phyloP scores from a whole-genome alignment of 148 eudicot genomes.

The Agrostemma githago region DNA sequence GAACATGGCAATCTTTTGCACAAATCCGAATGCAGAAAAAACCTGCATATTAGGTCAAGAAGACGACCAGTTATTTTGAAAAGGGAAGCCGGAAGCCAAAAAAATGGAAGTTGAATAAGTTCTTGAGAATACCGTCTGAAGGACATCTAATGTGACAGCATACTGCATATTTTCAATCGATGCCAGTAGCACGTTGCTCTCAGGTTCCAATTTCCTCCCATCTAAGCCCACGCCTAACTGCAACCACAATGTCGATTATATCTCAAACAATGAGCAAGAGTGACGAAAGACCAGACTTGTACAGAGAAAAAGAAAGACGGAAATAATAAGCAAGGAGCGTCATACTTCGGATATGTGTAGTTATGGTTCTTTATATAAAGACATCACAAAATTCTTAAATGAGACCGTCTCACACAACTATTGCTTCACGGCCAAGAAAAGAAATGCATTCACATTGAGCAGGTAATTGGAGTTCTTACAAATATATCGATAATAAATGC shows the following conservation, averaged over 20 bases:
- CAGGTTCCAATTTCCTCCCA: constrained; percentile 81
- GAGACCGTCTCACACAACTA: too few species aligned
- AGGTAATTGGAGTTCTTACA: not conserved
- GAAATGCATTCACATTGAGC: not conserved
- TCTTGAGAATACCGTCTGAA: constrained; percentile 60
- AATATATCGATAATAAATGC: not conserved
- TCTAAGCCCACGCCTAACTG: constrained; percentile 69
- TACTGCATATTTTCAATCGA: constrained; percentile 96
- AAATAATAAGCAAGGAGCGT: too few species aligned
- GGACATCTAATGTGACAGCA: constrained; percentile 82
- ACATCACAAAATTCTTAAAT: too few species aligned
- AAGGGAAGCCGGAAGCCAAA: not conserved
- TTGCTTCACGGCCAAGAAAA: not conserved
- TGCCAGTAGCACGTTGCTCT: constrained; percentile 95
- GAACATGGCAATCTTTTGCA: constrained; percentile 97
- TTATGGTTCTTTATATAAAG: too few species aligned
- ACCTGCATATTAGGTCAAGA: constrained; percentile 41
- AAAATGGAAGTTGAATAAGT: not conserved
- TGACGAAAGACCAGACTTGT: not conserved
- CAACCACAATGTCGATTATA: constrained; percentile 2
- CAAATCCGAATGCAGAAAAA: constrained; percentile 89
- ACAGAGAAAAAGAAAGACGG: not conserved
- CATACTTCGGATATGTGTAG: too few species aligned
- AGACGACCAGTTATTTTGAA: not conserved
- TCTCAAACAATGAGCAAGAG: not conserved